These are phyloP conservation scores for Cicer cuneatum DNA, from an alignment of 306 rosid species.

Conservation along the genomic window DNA sequence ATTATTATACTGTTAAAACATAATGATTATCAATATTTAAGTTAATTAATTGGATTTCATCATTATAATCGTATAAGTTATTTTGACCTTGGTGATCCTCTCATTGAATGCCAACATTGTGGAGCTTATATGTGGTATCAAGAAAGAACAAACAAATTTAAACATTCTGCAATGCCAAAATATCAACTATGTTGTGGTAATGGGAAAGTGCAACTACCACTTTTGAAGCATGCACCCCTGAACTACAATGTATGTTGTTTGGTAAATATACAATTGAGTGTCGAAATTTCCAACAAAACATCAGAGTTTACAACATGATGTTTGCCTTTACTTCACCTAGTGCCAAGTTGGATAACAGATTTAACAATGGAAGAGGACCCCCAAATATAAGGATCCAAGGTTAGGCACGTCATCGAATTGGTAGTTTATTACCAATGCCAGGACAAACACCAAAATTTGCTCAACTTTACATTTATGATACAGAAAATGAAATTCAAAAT, in stretches of 20 bases:
- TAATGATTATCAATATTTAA: too few species aligned
- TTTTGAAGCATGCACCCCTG: neutral
- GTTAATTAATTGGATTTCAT: too few species aligned
- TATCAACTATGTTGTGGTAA: conserved; percentile 11
- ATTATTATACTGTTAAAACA: too few species aligned
- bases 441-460: too few species aligned
- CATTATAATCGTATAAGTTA: neutral
- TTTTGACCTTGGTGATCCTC: conserved; percentile 1
- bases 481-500: conserved; percentile 18
- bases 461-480: conserved; percentile 21
- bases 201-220: conserved; percentile 31
- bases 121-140: conserved; percentile 33
- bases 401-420: neutral
- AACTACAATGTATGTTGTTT: conserved; percentile 7
- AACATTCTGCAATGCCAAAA: neutral
- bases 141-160: neutral
- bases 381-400: neutral
- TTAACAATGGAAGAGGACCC: neutral
- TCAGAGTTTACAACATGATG: neutral
- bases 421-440: conserved; percentile 14
- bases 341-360: neutral
- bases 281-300: neutral
- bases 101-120: neutral
- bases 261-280: too few species aligned
- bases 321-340: neutral